phyloP scores from a whole-genome alignment of 2,329 filamentous ascomycete species.

The Dothistroma septosporum region DNA sequence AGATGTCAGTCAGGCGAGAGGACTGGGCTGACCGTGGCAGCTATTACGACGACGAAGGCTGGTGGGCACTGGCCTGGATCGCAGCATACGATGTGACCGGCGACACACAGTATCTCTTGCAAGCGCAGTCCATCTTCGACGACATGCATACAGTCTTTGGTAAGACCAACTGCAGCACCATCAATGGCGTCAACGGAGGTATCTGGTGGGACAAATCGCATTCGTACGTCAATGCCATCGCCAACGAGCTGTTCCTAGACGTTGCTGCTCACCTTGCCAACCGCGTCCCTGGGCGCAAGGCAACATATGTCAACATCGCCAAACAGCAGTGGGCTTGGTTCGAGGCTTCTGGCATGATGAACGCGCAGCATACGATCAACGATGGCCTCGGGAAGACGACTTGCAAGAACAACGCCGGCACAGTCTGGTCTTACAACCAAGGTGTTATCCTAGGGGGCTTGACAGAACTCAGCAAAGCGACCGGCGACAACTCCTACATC shows the following conservation, averaged over 20 bases:
- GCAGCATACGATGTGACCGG: constrained; percentile 52
- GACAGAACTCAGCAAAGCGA: constrained; percentile 46
- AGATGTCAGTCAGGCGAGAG: neutral
- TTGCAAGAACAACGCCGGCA: constrained; percentile 51
- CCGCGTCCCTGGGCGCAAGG: constrained; percentile 38
- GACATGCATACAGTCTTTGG: constrained; percentile 44
- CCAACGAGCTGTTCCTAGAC: constrained; percentile 55
- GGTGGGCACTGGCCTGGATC: constrained; percentile 54
- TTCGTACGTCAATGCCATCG: constrained; percentile 51
- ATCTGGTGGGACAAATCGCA: constrained; percentile 48
- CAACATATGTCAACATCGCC: constrained; percentile 46
- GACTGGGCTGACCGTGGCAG: constrained; percentile 32
- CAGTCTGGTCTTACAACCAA: constrained; percentile 52
- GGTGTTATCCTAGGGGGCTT: constrained; percentile 58
- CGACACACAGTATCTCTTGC: constrained; percentile 43
- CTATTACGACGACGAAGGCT: constrained; percentile 53
- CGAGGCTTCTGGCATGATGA: constrained; percentile 47
- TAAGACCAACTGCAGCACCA: constrained; percentile 37
- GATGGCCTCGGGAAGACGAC: constrained; percentile 47
- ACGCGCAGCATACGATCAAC: constrained; percentile 49
- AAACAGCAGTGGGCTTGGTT: constrained; percentile 52
- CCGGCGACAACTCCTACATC: constrained; percentile 33
- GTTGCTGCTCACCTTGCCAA: constrained; percentile 55
- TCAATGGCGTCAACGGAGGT: constrained; percentile 28
- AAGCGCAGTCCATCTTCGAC: constrained; percentile 49